Evolutionary conservation across 768 basidiomycete species (phyloP).

Genomic region (Mycena floridula): DNA sequence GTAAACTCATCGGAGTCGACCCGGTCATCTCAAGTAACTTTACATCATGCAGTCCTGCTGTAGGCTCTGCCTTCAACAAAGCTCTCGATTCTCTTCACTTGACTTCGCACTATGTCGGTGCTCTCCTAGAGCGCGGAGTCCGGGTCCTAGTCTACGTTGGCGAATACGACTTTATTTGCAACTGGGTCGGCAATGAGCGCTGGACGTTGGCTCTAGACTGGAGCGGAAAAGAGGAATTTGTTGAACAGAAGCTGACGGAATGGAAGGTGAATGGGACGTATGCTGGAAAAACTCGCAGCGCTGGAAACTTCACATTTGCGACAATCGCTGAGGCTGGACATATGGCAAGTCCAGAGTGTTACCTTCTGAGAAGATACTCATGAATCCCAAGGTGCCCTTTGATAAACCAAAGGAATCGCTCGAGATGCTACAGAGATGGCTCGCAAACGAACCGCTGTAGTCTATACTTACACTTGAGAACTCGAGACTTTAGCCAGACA

Average conservation of each 20-base stretch:
- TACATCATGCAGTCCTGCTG: slow-evolving; percentile 46
- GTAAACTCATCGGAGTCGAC: slow-evolving; percentile 40
- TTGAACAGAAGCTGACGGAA: slow-evolving; percentile 31
- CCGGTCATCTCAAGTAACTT: slow-evolving; percentile 39
- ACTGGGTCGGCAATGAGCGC: slow-evolving; percentile 58
- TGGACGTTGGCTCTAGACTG: slow-evolving; percentile 59
- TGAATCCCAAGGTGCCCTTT: background rate
- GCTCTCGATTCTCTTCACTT: slow-evolving; percentile 4
- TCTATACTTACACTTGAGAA: too few species aligned
- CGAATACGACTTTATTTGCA: slow-evolving; percentile 51
- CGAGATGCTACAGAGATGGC: background rate
- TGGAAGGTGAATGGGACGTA: slow-evolving; percentile 51
- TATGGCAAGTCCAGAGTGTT: slow-evolving; percentile 43
- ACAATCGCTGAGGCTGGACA: slow-evolving; percentile 57
- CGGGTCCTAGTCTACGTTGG: slow-evolving; percentile 68
- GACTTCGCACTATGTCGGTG: slow-evolving; percentile 46
- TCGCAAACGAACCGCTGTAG: too few species aligned
- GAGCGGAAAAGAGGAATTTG: slow-evolving; percentile 48
- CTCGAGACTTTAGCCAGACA: too few species aligned
- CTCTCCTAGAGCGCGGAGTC: slow-evolving; percentile 71
- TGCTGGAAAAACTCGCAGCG: slow-evolving; percentile 52
- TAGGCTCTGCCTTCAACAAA: slow-evolving; percentile 37
- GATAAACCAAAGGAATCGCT: slow-evolving; percentile 2
- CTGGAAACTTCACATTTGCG: slow-evolving; percentile 52
- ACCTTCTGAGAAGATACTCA: background rate